Conservation (phyloP, 495 filamentous ascomycete genomes). For the Poronia punctata region DNA sequence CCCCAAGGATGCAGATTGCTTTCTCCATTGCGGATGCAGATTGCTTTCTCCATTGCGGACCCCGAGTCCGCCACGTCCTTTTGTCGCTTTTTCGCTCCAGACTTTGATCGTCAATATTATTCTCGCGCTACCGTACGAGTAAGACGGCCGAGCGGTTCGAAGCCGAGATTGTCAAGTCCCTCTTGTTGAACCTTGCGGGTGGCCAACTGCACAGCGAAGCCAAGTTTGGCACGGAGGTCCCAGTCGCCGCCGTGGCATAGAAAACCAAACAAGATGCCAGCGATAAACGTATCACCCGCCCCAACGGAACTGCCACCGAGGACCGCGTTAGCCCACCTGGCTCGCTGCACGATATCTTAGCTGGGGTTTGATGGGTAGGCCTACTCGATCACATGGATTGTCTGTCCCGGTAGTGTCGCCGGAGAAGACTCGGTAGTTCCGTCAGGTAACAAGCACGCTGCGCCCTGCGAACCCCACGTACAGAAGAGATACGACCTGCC, state of each 20-base stretch:
- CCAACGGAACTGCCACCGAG: constrained; percentile 52
- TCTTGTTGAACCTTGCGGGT: constrained; percentile 61
- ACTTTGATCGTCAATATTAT: constrained; percentile 11
- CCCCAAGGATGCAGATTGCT: no score
- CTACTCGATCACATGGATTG: constrained; percentile 55
- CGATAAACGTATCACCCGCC: constrained; percentile 71
- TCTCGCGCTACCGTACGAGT: constrained; percentile 20
- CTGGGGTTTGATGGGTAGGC: constrained; percentile 25
- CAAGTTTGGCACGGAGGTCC: constrained; percentile 44
- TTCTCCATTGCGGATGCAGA: no score
- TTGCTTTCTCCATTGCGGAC: no score
- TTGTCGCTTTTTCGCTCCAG: neutral
- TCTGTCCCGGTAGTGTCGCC: constrained; percentile 33
- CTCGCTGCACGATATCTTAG: neutral
- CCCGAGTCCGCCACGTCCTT: no score
- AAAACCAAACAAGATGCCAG: constrained; percentile 59
- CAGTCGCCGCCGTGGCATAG: constrained; percentile 45
- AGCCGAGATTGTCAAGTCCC: constrained; percentile 52
- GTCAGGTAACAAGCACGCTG: constrained; percentile 36
- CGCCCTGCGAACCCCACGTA: constrained; percentile 63
- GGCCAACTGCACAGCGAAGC: constrained; percentile 59
- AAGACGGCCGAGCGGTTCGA: constrained; percentile 17
- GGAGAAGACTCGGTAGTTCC: constrained; percentile 36
- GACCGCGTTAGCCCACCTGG: constrained; percentile 17
- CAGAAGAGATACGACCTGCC: constrained; percentile 52